Evolutionary conservation across 805 yeast species (phyloP).

Genomic region (Candida sithepensis): DNA sequence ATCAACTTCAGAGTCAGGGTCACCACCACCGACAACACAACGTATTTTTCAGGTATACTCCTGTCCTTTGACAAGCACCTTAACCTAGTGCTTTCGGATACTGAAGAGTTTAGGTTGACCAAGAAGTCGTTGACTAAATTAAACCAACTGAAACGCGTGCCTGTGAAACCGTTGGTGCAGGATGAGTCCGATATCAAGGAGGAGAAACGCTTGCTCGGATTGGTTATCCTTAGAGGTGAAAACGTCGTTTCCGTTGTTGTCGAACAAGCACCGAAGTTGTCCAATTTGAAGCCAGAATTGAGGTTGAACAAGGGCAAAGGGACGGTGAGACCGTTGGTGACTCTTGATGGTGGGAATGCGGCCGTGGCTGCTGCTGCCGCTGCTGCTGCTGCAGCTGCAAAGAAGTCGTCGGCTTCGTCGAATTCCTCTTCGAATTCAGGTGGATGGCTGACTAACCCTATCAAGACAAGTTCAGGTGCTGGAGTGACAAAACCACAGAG

Average conservation of each 20-base stretch:
- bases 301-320: conserved; percentile 32
- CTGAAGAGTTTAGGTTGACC: conserved; percentile 78
- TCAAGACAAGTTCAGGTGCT: conserved; percentile 17
- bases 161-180: conserved; percentile 10
- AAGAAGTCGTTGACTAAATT: conserved; percentile 47
- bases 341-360: conserved; percentile 13
- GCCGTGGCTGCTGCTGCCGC: conserved; percentile 1
- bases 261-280: conserved; percentile 55
- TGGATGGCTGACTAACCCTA: conserved; percentile 13
- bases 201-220: conserved; percentile 75
- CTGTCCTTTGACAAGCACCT: conserved; percentile 87
- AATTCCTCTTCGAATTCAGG: not conserved
- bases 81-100: conserved; percentile 79
- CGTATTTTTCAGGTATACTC: conserved; percentile 69
- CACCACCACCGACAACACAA: conserved; percentile 69
- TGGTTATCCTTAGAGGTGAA: conserved; percentile 84
- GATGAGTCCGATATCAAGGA: conserved; percentile 45
- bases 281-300: conserved; percentile 27
- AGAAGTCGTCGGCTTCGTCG: not conserved
- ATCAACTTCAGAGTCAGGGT: conserved; percentile 72
- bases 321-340: conserved; percentile 27
- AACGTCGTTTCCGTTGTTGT: conserved; percentile 70
- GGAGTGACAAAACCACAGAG: conserved; percentile 18
- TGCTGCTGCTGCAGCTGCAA: not conserved
- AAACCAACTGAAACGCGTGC: conserved; percentile 19